Conservation (phyloP, 768 basidiomycete genomes). For the Agaricus bisporus region DNA sequence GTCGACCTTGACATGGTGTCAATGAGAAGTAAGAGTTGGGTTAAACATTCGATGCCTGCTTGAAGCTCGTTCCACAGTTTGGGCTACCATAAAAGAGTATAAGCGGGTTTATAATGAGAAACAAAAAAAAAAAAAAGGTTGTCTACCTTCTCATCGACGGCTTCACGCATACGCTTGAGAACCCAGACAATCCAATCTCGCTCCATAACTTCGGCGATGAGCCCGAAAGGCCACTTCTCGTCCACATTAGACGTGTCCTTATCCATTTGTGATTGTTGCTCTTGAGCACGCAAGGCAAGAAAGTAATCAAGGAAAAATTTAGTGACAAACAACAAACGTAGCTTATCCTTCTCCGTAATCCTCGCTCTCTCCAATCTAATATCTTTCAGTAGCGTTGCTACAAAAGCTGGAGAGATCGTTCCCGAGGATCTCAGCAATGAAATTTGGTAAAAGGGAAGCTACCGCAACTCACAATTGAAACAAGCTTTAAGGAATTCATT, state of each 20-base stretch:
- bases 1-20: constrained; percentile 68
- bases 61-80: constrained; percentile 93
- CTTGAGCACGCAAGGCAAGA: constrained; percentile 44
- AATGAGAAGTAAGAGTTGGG: constrained; percentile 84
- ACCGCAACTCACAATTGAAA: constrained; percentile 78
- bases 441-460: constrained; percentile 5
- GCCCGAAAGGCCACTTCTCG: constrained; percentile 56
- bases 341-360: constrained; percentile 91
- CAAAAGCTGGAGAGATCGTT: constrained; percentile 57
- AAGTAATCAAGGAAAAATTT: constrained; percentile 96
- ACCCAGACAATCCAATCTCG: constrained; percentile 89
- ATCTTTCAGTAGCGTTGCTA: constrained; percentile 81
- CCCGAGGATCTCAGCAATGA: constrained; percentile 3
- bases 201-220: constrained; percentile 83
- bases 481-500: constrained; percentile 72
- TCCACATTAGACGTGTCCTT: constrained; percentile 15
- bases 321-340: constrained; percentile 79
- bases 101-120: not conserved
- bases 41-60: constrained; percentile 90
- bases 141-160: constrained; percentile 85
- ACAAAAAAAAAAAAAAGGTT: constrained; percentile 8
- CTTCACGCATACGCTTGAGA: constrained; percentile 79
- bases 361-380: constrained; percentile 89
- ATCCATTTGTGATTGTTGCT: constrained; percentile 18
- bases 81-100: constrained; percentile 45